Base-by-base conservation (phyloP, 345 rosid genomes). In the Populus pruinosa region DNA sequence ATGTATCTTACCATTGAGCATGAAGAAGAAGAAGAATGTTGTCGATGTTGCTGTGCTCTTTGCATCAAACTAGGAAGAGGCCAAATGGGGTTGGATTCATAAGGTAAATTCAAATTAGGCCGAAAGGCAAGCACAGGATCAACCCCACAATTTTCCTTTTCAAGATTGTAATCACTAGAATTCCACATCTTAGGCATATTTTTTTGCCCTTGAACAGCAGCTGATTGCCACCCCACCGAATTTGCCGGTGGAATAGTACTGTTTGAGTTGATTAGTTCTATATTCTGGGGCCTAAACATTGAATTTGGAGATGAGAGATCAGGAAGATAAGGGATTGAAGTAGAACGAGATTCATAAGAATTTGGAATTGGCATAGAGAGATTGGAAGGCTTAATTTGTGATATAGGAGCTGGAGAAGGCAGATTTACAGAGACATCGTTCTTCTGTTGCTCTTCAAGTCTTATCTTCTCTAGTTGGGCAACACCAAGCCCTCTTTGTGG, bases 401-500 rank as follows among this genome's bases (percentile, higher is more conserved):
- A 73, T 44, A 18, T 8, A 17, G 71, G 61, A 6, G 78, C 13
- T 10, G 44, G 77, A 31, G 82, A 76, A 6, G 79, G 76, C 44
- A 84, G 76, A 21, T 74, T 72, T 29, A 61, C 11, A 16, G 82
- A 71, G 50, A 70, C 79, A 79, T 84, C 81, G 75, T 80, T 87
- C 85, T 78, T 81, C 61, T 81, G 83, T 70, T 89, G 90, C 79
- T 89, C 88, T 79, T 89, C 88, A 2, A 90, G 59, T 62, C 92
- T 86, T 72, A 90, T 89, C 78, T 77, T 89, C 77, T 90, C 94
- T 64, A 90, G 83, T 69, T 90, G 92, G 10, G 94, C 92, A 63
- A 87, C 92, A 77, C 94, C 94, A 29, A 90, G 88, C 49, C 94
- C 94, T 81, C 92, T 86, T 76, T 90, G 91, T 29, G 94, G 92